Evolutionary conservation across 1,139 yeast genomes (phyloP), one percentile per base, ranked within the genome.

Genomic region (Fermentozyma sake): DNA sequence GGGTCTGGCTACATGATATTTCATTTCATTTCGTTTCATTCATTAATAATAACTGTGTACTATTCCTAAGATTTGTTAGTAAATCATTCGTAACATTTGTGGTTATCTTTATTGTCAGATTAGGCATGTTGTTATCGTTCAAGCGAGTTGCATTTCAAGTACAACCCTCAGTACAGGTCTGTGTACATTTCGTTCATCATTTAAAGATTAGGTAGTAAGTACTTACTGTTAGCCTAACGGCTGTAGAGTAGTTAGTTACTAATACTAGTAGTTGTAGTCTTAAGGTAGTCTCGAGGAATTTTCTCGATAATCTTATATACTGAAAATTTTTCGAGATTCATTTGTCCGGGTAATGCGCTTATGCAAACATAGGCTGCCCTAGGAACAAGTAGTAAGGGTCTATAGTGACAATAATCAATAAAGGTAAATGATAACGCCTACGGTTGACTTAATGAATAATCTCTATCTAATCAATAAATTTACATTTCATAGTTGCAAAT

Each of bases 161-260:
- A 28, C 32, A 35, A 27, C 31, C 45, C 46, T 59, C 61, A 58
- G 66, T 52, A 53, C 66, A 59, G 66, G 66, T 59, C 66, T 59
- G 66, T 59, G 63, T 51, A 52, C 52, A 42, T 42, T 48, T 48
- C 41, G 50, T 43, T 59, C 66, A 59, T 59, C 64, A 58, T 48
- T 29, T 26, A 26, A 30, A 30, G 28, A 22, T 24, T 24, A 8
- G 15, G 11, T 23, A 13, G 20, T 17, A 11, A 6, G 14, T 22
- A 23, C 18, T 18, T 24, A 28, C 25, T 16, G 20, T 11, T 28
- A 19, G 27, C 14, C n/a, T n/a, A n/a, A n/a, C n/a, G n/a, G n/a
- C n/a, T n/a, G n/a, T 16, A 16, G 16, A 11, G 3, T 7, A 22
- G 18, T 8, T 22, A 22, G 19, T 22, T 22, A 22, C 24, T 22